Conservation (phyloP, 2,329 filamentous ascomycete species). For the Aspergillus sp. region DNA sequence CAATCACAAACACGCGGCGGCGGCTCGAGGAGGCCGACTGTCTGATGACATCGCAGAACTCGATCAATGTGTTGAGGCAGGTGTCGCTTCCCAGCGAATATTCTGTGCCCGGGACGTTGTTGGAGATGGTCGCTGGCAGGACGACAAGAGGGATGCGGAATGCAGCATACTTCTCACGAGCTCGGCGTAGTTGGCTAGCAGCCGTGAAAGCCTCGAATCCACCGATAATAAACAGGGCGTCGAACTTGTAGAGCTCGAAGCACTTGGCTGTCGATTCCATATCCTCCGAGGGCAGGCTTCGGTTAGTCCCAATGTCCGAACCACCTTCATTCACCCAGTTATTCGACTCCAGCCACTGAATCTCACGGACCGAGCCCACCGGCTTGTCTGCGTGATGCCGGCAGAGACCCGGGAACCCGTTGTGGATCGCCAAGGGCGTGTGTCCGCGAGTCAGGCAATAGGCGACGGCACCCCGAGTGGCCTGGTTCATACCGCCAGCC, state of each 20-base stretch:
- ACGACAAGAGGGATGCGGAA: slow-evolving; percentile 89
- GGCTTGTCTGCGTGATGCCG: slow-evolving; percentile 82
- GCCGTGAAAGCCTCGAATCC: slow-evolving; percentile 96
- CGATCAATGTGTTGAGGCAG: slow-evolving; percentile 86
- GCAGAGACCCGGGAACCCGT: slow-evolving; percentile 89
- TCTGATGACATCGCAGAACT: slow-evolving; percentile 95
- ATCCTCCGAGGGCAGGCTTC: slow-evolving; percentile 80
- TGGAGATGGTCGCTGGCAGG: slow-evolving; percentile 93
- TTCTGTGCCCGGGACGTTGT: slow-evolving; percentile 96
- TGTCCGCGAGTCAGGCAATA: slow-evolving; percentile 92
- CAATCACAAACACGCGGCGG: slow-evolving; percentile 90
- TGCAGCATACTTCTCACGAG: slow-evolving; percentile 64
- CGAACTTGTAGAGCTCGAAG: slow-evolving; percentile 78
- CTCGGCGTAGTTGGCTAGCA: slow-evolving; percentile 75
- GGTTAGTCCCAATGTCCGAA: slow-evolving; percentile 96
- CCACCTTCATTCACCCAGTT: slow-evolving; percentile 93
- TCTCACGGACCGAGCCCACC: slow-evolving; percentile 69
- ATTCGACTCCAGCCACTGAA: slow-evolving; percentile 90
- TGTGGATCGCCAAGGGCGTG: slow-evolving; percentile 84
- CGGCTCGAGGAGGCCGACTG: slow-evolving; percentile 92
- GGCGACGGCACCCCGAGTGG: slow-evolving; percentile 82
- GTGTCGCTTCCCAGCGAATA: slow-evolving; percentile 96
- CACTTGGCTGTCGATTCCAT: slow-evolving; percentile 73
- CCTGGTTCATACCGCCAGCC: slow-evolving; percentile 96
- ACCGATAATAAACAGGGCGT: slow-evolving; percentile 83